Conservation (phyloP, 805 yeast species). For the Candida xyloterini region DNA sequence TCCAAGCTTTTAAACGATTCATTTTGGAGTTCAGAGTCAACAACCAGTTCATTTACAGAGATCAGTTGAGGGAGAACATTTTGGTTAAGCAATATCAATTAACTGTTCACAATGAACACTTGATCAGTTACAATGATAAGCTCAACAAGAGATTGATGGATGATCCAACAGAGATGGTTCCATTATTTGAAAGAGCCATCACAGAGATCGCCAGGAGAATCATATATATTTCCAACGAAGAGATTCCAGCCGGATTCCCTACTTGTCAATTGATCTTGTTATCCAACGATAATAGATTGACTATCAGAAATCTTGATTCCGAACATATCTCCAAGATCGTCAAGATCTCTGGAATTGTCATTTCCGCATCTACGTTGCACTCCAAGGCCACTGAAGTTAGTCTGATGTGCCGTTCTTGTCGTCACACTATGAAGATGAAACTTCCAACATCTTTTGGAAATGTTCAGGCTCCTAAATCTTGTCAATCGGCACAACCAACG, state of each 20-base stretch:
- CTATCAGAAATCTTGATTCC: constrained; percentile 81
- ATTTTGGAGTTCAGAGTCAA: constrained; percentile 82
- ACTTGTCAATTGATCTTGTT: constrained; percentile 76
- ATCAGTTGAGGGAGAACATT: constrained; percentile 84
- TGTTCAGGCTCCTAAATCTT: constrained; percentile 61
- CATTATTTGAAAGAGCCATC: constrained; percentile 77
- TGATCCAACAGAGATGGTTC: constrained; percentile 85
- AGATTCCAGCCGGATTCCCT: constrained; percentile 59
- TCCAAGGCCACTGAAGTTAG: constrained; percentile 85
- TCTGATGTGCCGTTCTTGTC: constrained; percentile 83
- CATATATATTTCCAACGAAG: constrained; percentile 51
- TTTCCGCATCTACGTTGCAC: constrained; percentile 82
- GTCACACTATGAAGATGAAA: constrained; percentile 67
- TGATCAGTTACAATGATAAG: constrained; percentile 85
- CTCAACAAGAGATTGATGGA: constrained; percentile 79
- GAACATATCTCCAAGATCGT: constrained; percentile 87
- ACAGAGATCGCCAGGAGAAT: constrained; percentile 83
- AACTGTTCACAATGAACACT: constrained; percentile 75
- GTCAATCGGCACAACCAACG: constrained; percentile 54
- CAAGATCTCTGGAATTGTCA: constrained; percentile 88
- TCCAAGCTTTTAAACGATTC: constrained; percentile 76
- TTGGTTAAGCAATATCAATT: constrained; percentile 70
- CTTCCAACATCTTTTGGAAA: constrained; percentile 70
- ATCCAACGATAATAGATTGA: constrained; percentile 66
- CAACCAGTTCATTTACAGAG: constrained; percentile 81